Base-by-base conservation (phyloP, 192 early-diverging fungal species). In the Thoreauomyces humboldtii region DNA sequence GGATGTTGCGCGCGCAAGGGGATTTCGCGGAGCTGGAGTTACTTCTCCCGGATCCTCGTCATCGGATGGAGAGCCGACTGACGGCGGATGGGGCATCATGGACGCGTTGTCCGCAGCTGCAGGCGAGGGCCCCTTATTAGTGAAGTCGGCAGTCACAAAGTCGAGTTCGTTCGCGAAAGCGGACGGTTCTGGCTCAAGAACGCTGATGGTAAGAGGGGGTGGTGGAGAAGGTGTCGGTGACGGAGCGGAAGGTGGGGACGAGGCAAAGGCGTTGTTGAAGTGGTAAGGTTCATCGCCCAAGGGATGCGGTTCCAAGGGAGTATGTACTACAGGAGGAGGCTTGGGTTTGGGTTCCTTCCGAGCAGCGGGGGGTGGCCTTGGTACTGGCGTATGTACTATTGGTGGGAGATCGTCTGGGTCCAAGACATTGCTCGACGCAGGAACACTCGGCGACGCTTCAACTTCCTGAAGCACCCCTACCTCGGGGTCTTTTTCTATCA, bases 31-130 rank as follows among this genome's bases (percentile, higher is more conserved):
- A n/a, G 27, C 22, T 11, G 14, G 14, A 25, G 33, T 32, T 15
- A 32, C 27, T 24, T 46, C 56, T 5, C 25, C 50, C 27, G 5
- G 50, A 4, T 67, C 65, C 9, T 67, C 65, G 35, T 67, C 65
- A 11, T 28, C 32, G 7, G 21, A 32, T 2, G 21, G 17, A 19
- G 55, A 58, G 15, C 41, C 60, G 25, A 51, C 17, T 12, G 65
- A 67, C 6, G 65, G 65, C 4, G 65, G 56, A n/a, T 47, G 31
- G 7, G 65, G 65, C 2, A 47, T 15, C 15, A 60, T 67, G 7
- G 65, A 67, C 4, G 65, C 65, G 25, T 59, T 60, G 31, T 67
- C 65, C 0, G 65, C 47, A 0, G 19, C 19, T 46, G 44, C n/a
- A 46, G 25, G 44, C 44, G 44, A 46, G n/a, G n/a, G n/a, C n/a